Percentiles rank a stretch among this genome's conserved stretches.
Evolutionary conservation across 495 filamentous ascomycete genomes (phyloP).

Genomic region (Tuber magnatum): DNA sequence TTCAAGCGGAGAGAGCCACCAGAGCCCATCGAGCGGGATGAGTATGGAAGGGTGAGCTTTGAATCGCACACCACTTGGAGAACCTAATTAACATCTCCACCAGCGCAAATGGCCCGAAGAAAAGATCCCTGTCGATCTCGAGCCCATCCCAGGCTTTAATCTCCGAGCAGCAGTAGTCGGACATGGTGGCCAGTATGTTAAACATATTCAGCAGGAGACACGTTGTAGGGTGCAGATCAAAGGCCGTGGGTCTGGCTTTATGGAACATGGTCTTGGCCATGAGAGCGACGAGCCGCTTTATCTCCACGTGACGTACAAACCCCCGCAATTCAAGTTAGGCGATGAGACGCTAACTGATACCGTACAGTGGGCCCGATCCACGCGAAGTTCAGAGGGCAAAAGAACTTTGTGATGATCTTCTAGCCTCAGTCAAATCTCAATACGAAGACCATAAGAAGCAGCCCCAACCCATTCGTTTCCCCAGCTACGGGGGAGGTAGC

Average conservation of each 20-base stretch:
- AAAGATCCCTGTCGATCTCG: slow-evolving; percentile 79
- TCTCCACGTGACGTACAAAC: slow-evolving; percentile 80
- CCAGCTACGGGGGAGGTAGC: slow-evolving; percentile 49
- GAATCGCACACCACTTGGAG: not conserved
- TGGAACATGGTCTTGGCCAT: slow-evolving; percentile 69
- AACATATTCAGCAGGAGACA: slow-evolving; percentile 93
- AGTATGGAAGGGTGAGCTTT: slow-evolving; percentile 74
- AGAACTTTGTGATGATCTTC: slow-evolving; percentile 76
- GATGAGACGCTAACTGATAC: slow-evolving; percentile 45
- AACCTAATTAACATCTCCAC: slow-evolving; percentile 40
- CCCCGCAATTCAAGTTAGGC: not conserved
- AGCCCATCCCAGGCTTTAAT: slow-evolving; percentile 92
- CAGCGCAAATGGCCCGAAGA: slow-evolving; percentile 99
- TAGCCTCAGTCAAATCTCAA: slow-evolving; percentile 71
- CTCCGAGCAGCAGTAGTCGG: slow-evolving; percentile 91
- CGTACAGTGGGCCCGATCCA: slow-evolving; percentile 70
- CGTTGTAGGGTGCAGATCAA: slow-evolving; percentile 96
- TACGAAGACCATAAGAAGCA: slow-evolving; percentile 86
- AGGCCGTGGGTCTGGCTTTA: slow-evolving; percentile 89
- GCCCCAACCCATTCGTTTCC: slow-evolving; percentile 60
- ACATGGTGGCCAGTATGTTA: slow-evolving; percentile 85
- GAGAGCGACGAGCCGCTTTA: slow-evolving; percentile 96
- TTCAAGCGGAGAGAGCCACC: slow-evolving; percentile 77
- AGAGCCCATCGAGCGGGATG: slow-evolving; percentile 85
- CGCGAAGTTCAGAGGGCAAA: slow-evolving; percentile 79